These are phyloP conservation scores for Adansonia grandidieri DNA, from an alignment of 441 rosid species.

Conservation along the genomic window DNA sequence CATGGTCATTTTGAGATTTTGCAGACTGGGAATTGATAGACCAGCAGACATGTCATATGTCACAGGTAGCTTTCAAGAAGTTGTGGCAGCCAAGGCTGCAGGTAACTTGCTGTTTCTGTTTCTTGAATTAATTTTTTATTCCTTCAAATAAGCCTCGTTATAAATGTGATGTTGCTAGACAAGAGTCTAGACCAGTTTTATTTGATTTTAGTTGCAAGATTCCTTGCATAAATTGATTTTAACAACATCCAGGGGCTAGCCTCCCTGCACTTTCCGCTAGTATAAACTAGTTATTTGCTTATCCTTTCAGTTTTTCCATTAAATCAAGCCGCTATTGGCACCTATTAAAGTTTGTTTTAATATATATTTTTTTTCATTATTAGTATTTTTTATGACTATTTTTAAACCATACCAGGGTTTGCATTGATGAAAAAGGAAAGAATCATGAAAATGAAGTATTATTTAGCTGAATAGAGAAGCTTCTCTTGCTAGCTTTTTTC, in stretches of 20 bases:
- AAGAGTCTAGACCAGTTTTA: not conserved
- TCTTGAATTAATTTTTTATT: not conserved
- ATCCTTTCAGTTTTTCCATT: not conserved
- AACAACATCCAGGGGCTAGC: not conserved
- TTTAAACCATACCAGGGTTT: not conserved
- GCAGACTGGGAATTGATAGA: conserved; percentile 35
- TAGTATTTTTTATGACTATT: not conserved
- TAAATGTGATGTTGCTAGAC: not conserved
- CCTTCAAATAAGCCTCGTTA: not conserved
- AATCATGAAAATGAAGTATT: not conserved
- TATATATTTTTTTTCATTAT: not conserved
- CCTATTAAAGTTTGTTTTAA: not conserved
- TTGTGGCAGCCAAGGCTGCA: conserved; percentile 34
- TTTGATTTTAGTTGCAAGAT: not conserved
- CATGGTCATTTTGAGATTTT: conserved; percentile 35
- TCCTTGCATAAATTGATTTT: not conserved
- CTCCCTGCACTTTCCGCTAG: no score
- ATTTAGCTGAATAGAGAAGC: not conserved
- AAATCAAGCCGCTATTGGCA: not conserved
- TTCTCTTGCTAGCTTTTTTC: not conserved
- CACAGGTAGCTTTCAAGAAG: conserved; percentile 36
- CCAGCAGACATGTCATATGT: conserved; percentile 35
- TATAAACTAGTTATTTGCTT: not conserved
- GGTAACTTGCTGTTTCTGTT: conserved; percentile 27
- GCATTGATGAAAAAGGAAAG: not conserved